Evolutionary conservation across 805 yeast species (phyloP).

Genomic region (Blastobotrys chiropterorum): DNA sequence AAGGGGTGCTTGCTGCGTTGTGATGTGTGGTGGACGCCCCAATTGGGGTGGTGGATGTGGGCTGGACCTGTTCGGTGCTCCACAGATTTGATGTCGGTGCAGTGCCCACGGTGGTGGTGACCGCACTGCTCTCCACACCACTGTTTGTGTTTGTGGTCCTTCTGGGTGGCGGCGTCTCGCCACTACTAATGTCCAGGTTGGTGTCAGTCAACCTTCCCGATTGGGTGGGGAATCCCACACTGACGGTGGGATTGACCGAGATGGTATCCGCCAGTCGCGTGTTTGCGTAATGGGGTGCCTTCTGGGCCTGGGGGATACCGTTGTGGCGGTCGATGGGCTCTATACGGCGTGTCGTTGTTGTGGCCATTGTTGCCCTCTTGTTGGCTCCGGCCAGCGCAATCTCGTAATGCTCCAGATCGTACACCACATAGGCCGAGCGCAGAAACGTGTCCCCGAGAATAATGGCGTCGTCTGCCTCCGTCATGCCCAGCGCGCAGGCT

Average conservation of each 20-base stretch:
- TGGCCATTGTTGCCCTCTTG: constrained; percentile 23
- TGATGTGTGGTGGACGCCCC: too few species aligned
- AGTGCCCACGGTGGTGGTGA: too few species aligned
- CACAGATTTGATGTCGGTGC: too few species aligned
- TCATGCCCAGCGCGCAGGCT: constrained; percentile 14
- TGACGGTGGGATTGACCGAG: not conserved
- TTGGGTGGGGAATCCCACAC: not conserved
- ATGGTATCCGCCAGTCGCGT: constrained; percentile 1
- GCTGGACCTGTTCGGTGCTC: too few species aligned
- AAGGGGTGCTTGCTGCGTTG: too few species aligned
- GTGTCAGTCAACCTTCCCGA: not conserved
- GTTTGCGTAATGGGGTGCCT: constrained; percentile 19
- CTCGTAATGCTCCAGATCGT: constrained; percentile 52
- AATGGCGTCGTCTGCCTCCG: constrained; percentile 12
- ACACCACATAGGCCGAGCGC: constrained; percentile 59
- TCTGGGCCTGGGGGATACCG: constrained; percentile 28
- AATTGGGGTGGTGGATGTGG: too few species aligned
- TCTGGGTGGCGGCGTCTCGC: not conserved
- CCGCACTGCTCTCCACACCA: too few species aligned
- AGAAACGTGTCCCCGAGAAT: constrained; percentile 64
- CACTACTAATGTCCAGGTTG: not conserved
- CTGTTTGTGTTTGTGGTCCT: too few species aligned
- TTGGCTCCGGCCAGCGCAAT: constrained; percentile 50
- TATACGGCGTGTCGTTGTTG: constrained; percentile 22
- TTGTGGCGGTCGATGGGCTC: constrained; percentile 24